phyloP scores from a whole-genome alignment of 345 rosid genomes.

The Hibiscus tridactylites region DNA sequence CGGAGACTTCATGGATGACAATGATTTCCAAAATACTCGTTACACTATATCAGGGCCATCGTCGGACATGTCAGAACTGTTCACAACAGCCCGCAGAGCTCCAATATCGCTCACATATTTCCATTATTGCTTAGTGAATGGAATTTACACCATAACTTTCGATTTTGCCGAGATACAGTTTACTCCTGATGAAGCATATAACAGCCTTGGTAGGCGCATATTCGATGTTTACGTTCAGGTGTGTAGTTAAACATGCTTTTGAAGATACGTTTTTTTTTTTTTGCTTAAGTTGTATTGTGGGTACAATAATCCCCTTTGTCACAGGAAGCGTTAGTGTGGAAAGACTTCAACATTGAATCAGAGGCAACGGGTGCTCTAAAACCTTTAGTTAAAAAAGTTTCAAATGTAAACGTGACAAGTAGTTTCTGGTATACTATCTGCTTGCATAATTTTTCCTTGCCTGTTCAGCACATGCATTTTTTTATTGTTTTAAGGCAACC shows the following conservation, averaged over 20 bases:
- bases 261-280: neutral
- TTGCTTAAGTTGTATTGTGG: neutral
- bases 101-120: constrained; percentile 63
- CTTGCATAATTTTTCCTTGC: neutral
- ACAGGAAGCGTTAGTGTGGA: constrained; percentile 37
- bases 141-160: constrained; percentile 40
- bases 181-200: constrained; percentile 33
- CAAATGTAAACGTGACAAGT: constrained; percentile 28
- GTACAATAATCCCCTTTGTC: neutral
- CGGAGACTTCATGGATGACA: constrained; percentile 65
- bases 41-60: constrained; percentile 20
- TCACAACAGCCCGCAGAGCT: constrained; percentile 40
- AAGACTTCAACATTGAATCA: constrained; percentile 45
- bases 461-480: neutral
- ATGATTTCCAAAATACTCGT: constrained; percentile 36
- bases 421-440: constrained; percentile 26
- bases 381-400: constrained; percentile 20
- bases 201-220: constrained; percentile 50
- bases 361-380: constrained; percentile 41
- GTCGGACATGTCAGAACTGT: constrained; percentile 34
- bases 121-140: constrained; percentile 56
- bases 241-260: constrained; percentile 6
- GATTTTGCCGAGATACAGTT: constrained; percentile 59
- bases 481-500: neutral
- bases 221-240: constrained; percentile 65